These are phyloP conservation scores for Cryphonectria radicalis DNA, from an alignment of 2,329 filamentous ascomycete genomes.

Conservation along the genomic window DNA sequence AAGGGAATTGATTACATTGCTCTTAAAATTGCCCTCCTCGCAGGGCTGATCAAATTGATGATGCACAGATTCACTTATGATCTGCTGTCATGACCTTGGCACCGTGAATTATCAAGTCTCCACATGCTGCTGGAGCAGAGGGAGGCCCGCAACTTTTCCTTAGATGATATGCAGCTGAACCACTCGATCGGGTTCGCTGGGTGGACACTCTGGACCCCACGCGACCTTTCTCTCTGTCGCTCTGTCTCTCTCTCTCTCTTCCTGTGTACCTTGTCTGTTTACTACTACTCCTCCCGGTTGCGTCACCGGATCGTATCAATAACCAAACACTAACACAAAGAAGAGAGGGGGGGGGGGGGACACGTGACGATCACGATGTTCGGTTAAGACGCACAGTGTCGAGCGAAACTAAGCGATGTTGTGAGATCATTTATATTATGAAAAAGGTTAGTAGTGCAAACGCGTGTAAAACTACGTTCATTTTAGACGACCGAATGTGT, in stretches of 20 bases:
- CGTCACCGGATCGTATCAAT: not conserved
- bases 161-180: conserved; percentile 6
- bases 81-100: not conserved
- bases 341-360: too few relatives aligned
- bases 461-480: not conserved
- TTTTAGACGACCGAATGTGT: not conserved
- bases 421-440: not conserved
- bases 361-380: not conserved
- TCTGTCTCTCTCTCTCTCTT: too few relatives aligned
- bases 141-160: not conserved
- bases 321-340: not conserved
- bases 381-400: not conserved
- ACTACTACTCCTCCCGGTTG: not conserved
- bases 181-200: conserved; percentile 1
- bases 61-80: not conserved
- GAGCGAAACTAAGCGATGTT: not conserved
- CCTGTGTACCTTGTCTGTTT: not conserved
- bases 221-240: not conserved
- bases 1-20: too few relatives aligned
- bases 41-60: not conserved
- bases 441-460: not conserved
- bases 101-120: not conserved
- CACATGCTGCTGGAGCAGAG: not conserved
- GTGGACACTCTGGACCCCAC: not conserved
- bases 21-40: too few relatives aligned